Base-by-base conservation (phyloP, 495 filamentous ascomycete species). In the Parathielavia hyrcaniae region DNA sequence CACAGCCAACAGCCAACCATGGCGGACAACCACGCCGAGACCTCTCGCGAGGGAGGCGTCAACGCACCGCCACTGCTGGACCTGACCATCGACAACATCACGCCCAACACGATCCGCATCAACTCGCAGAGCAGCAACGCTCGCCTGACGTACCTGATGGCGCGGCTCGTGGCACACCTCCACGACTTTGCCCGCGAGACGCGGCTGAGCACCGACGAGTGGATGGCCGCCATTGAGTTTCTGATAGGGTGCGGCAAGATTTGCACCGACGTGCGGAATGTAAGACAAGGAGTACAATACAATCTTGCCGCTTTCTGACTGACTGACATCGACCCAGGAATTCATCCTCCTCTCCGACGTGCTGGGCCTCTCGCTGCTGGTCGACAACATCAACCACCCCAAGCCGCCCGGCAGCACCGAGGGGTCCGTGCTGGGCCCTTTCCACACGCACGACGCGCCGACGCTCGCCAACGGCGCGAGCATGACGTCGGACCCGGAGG, bases 311-410 rank as follows among this genome's bases (percentile, higher is more conserved):
- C 40, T n/a, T 22, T 26, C 14, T 20, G 17, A n/a, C n/a, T n/a
- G n/a, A n/a, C n/a, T n/a, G n/a, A n/a, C n/a, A n/a, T n/a, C n/a
- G 8, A 32, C 4, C 0, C 23, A 92, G 82, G 91, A 97, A 79
- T 96, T 89, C 78, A 96, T 96, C 72, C 86, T 96, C 53, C 89
- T 96, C 63, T 93, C 88, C 53, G 91, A 97, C 75, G 79, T 91
- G 56, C 81, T 96, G 44, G 91, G 91, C 56, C 85, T 97, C 44
- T 95, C 90, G 32, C 79, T 95, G 54, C 84, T 96, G 9, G 87
- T 96, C 57, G 91, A 96, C 74, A 82, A 79, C 61, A 95, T 96
- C 76, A 89, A 92, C 75, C 90, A 96, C 75, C 91, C 91, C 57
- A 95, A 90, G 68, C 89, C 88, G 0, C 67, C 82, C 0, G 69